Evolutionary conservation across 495 filamentous ascomycete species (phyloP).

Genomic region (Penicillium samsonianum): DNA sequence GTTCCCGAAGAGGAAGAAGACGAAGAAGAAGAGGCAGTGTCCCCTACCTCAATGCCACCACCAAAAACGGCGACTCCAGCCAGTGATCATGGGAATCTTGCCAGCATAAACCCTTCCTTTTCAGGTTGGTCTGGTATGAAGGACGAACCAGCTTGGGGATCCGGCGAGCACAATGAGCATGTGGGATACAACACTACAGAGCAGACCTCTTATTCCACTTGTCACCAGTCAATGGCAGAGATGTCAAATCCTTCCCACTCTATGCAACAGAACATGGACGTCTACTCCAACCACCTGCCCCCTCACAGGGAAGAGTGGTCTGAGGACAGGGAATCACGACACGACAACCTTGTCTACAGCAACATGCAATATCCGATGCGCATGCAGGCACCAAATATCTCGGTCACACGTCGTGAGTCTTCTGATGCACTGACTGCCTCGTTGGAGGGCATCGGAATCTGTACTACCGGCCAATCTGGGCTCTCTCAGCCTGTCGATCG

Average conservation of each 20-base stretch:
- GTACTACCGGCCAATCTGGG: conserved; percentile 25
- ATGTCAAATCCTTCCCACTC: conserved; percentile 23
- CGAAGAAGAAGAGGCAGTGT: conserved; percentile 27
- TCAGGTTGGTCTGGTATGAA: conserved; percentile 38
- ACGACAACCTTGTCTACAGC: conserved; percentile 33
- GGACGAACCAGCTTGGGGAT: conserved; percentile 38
- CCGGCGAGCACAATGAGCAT: conserved; percentile 31
- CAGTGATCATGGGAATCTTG: conserved; percentile 19
- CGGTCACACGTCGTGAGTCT: conserved; percentile 42
- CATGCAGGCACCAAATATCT: conserved; percentile 38
- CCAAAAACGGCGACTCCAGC: conserved; percentile 17
- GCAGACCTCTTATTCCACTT: conserved; percentile 19
- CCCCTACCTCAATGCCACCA: conserved; percentile 37
- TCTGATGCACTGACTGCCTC: conserved; percentile 43
- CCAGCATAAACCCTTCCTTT: conserved; percentile 27
- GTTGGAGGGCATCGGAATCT: conserved; percentile 45
- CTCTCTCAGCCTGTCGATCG: conserved; percentile 31
- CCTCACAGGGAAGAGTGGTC: conserved; percentile 35
- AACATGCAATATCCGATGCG: conserved; percentile 37
- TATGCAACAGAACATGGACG: conserved; percentile 18
- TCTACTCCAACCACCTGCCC: conserved; percentile 24
- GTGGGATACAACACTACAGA: conserved; percentile 26
- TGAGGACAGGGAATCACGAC: conserved; percentile 27
- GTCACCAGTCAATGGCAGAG: conserved; percentile 29
- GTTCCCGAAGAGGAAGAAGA: conserved; percentile 10